A percentile compares a stretch with the other conserved stretches of the same genome.
These are phyloP conservation scores for Apiospora aurea DNA, from an alignment of 2,329 filamentous ascomycete genomes.

Conservation along the genomic window DNA sequence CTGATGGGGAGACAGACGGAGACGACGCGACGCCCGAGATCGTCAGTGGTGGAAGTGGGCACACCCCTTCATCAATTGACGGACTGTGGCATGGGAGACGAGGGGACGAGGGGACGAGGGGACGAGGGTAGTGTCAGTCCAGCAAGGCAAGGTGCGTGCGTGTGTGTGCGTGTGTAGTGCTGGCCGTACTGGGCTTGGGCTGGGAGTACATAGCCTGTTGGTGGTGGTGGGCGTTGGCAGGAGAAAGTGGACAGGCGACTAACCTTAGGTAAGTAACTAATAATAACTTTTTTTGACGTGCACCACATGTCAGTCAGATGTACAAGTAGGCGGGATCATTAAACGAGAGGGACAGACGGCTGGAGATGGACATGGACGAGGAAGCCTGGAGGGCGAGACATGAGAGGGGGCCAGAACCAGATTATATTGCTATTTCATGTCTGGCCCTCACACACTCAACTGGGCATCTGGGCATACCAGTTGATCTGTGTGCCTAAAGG, in stretches of 20 bases:
- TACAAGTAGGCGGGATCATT: neutral
- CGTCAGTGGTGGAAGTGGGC: constrained; percentile 19
- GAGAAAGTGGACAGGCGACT: neutral
- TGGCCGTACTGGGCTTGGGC: no score
- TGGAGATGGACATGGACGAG: neutral
- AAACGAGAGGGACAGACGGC: neutral
- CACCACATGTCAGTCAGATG: constrained; percentile 20
- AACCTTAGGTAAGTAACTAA: constrained; percentile 19
- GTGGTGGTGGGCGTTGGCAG: constrained; percentile 12
- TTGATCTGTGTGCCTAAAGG: neutral
- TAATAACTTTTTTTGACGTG: constrained; percentile 8
- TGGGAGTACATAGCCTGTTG: neutral
- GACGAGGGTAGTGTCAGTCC: no score
- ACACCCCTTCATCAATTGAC: constrained; percentile 16
- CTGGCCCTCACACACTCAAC: neutral
- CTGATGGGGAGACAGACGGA: constrained; percentile 19
- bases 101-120: neutral
- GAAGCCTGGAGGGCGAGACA: neutral
- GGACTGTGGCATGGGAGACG: neutral
- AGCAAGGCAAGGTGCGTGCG: no score
- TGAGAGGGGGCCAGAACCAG: neutral
- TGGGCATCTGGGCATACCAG: neutral
- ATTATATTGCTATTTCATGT: neutral
- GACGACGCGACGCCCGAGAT: constrained; percentile 16
- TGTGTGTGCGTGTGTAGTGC: neutral